These are phyloP conservation scores for Dendrobium chrysotoxum DNA, from an alignment of 106 monocot species.

Conservation along the genomic window DNA sequence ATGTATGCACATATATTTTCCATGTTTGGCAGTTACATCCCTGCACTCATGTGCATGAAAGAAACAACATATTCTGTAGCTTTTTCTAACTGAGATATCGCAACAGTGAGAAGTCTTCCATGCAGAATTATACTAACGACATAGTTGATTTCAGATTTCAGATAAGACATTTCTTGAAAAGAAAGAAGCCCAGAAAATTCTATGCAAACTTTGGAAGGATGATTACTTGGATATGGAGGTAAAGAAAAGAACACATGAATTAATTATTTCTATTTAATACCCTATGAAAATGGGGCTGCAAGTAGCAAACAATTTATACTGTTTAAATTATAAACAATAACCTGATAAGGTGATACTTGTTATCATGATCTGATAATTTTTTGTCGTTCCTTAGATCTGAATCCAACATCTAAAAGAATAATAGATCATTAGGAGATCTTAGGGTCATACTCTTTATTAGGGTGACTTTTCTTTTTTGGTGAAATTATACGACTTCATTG, in stretches of 20 bases:
- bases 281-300: not conserved
- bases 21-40: too few species aligned
- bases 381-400: not conserved
- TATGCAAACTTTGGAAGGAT: conserved; percentile 84
- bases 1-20: too few species aligned
- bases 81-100: not conserved
- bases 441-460: not conserved
- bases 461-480: not conserved
- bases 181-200: conserved; percentile 38
- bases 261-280: not conserved
- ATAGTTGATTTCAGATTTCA: conserved; percentile 22
- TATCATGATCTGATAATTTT: not conserved
- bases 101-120: not conserved
- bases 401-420: not conserved
- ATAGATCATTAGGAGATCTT: not conserved
- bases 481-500: not conserved
- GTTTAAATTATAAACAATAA: too few species aligned
- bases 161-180: conserved; percentile 53
- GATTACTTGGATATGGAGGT: conserved; percentile 74
- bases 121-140: not conserved
- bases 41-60: too few species aligned
- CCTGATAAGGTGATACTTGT: not conserved
- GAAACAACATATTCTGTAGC: too few species aligned
- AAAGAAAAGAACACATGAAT: not conserved
- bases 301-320: not conserved